A percentile compares a stretch with the other conserved stretches of the same genome.
phyloP scores from a whole-genome alignment of 345 rosid genomes.

The Lepidium sativum region DNA sequence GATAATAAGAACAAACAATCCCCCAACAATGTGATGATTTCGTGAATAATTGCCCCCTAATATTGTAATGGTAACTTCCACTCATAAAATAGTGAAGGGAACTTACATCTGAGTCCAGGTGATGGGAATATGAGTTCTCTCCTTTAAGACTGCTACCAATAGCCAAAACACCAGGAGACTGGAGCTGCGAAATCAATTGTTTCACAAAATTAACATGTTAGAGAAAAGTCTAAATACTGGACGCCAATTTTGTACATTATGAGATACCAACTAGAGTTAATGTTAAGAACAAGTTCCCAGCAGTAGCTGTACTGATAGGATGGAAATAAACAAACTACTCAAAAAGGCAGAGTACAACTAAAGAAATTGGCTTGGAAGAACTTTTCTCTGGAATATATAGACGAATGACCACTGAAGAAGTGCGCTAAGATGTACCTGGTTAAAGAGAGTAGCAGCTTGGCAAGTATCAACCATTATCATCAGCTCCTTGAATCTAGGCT shows the following conservation, averaged over 20 bases:
- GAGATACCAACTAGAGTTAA: background rate
- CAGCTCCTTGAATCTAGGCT: constrained; percentile 86
- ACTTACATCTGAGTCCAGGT: constrained; percentile 92
- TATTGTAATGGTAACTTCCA: background rate
- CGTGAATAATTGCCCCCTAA: background rate
- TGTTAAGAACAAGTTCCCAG: background rate
- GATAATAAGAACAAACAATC: background rate
- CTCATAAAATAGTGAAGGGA: background rate
- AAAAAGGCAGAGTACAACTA: background rate
- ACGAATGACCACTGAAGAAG: background rate
- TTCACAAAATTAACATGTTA: background rate
- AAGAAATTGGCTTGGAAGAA: background rate
- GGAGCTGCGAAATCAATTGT: constrained; percentile 44
- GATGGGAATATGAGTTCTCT: constrained; percentile 99
- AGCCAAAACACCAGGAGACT: constrained; percentile 90
- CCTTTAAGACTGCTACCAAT: constrained; percentile 97
- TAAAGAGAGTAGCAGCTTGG: constrained; percentile 96
- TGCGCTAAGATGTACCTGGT: constrained; percentile 48
- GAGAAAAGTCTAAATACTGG: background rate
- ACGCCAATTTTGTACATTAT: background rate
- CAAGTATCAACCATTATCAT: constrained; percentile 98
- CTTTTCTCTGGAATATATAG: background rate
- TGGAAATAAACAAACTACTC: background rate
- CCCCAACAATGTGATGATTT: background rate
- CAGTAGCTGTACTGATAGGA: background rate